Percentiles rank a stretch among this genome's conserved stretches.
These are phyloP conservation scores for Gossypium turneri DNA, from an alignment of 345 rosid species.

Conservation along the genomic window DNA sequence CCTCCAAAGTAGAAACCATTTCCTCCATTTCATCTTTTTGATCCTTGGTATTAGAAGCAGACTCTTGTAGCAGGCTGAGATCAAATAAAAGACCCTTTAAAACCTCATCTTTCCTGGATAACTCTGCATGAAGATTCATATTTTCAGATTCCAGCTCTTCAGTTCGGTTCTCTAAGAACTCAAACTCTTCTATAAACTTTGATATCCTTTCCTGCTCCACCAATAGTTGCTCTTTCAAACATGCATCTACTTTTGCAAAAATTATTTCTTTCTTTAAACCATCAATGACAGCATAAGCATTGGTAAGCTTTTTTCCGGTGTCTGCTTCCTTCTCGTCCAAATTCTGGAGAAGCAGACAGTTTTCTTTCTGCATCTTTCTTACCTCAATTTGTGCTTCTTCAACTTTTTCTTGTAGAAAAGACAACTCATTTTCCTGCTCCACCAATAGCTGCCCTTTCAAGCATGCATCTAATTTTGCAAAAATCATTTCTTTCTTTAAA, in stretches of 20 bases:
- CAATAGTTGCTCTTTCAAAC: slow-evolving; percentile 40
- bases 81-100: slow-evolving; percentile 78
- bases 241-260: slow-evolving; percentile 45
- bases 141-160: slow-evolving; percentile 54
- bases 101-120: slow-evolving; percentile 78
- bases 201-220: slow-evolving; percentile 37
- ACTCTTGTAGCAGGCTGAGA: slow-evolving; percentile 81
- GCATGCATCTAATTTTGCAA: slow-evolving; percentile 47
- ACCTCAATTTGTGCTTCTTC: slow-evolving; percentile 34
- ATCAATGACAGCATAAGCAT: slow-evolving; percentile 39
- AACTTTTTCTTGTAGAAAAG: slow-evolving; percentile 32
- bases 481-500: slow-evolving; percentile 41
- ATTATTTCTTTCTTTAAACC: slow-evolving; percentile 43
- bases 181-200: slow-evolving; percentile 45
- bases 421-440: slow-evolving; percentile 34
- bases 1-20: slow-evolving; percentile 54
- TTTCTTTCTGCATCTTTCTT: slow-evolving; percentile 34
- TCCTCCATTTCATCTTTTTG: slow-evolving; percentile 76
- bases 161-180: slow-evolving; percentile 43
- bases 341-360: slow-evolving; percentile 37
- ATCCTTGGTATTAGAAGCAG: slow-evolving; percentile 75
- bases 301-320: slow-evolving; percentile 30
- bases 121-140: slow-evolving; percentile 52
- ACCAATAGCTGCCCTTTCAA: slow-evolving; percentile 39
- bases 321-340: slow-evolving; percentile 42